phyloP scores from a whole-genome alignment of 192 early-diverging fungal species.

The Coemansia sp. region DNA sequence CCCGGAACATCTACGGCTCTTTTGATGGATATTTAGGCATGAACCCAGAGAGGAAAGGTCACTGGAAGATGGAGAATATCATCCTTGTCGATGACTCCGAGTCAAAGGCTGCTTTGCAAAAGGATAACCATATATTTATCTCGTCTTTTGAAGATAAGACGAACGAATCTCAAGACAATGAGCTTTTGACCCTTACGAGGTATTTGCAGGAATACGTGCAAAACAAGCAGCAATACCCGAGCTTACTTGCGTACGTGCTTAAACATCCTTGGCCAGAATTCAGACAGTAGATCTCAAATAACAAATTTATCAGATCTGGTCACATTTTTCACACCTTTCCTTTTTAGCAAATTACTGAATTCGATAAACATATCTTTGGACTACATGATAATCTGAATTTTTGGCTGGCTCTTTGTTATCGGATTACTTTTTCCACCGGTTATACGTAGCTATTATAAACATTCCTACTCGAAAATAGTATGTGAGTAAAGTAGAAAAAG shows the following conservation, averaged over 20 bases:
- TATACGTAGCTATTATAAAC: too few species aligned
- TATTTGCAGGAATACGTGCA: conserved; percentile 31
- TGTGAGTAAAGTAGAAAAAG: too few species aligned
- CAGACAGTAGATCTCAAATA: neutral
- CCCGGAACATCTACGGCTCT: conserved; percentile 15
- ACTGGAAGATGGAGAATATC: conserved; percentile 46
- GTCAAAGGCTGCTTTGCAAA: conserved; percentile 37
- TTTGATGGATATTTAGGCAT: conserved; percentile 29
- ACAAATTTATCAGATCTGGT: neutral
- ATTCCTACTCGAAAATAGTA: too few species aligned
- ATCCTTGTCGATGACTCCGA: conserved; percentile 48
- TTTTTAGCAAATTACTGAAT: neutral
- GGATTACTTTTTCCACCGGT: too few species aligned
- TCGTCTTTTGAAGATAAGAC: conserved; percentile 19
- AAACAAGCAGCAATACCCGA: conserved; percentile 9
- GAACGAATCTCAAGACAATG: conserved; percentile 9
- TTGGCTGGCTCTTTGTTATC: too few species aligned
- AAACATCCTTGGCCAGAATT: conserved; percentile 33
- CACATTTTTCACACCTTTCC: neutral
- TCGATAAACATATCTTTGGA: too few species aligned
- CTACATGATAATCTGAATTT: too few species aligned
- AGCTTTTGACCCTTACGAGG: conserved; percentile 23
- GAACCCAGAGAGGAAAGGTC: conserved; percentile 8
- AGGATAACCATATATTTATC: conserved; percentile 45
- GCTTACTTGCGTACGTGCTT: conserved; percentile 29